Base-by-base conservation (phyloP, 2,329 filamentous ascomycete species). In the Exophiala sp. region DNA sequence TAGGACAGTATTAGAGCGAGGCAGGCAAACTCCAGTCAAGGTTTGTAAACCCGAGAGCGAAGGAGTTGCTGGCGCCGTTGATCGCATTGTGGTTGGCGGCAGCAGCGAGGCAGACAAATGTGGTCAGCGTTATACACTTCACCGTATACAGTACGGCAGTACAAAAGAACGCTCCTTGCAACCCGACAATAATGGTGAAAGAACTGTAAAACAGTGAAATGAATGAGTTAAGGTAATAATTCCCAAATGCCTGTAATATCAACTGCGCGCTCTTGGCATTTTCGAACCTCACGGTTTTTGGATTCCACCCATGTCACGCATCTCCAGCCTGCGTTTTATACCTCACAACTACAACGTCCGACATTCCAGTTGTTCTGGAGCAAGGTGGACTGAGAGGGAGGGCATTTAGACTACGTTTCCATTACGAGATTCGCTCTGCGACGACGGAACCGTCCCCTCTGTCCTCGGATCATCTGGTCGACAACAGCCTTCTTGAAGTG, bases 271-370 rank as follows among this genome's bases (percentile, higher is more conserved):
- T 39, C 49, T 52, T 52, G 49, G 49, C 49, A 47, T 39, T 43
- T 38, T 42, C 37, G 46, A 48, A 48, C 46, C 46, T 48, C 46
- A 48, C n/a, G 38, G 38, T 13, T 41, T 46, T 46, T 40, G 34
- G 35, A 27, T 38, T 32, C 24, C 24, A 29, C 19, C 35, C 21
- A 42, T 29, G 27, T 47, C 49, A 43, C 39, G 49, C 30, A 32
- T 43, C 37, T 47, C 22, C 46, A 21, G 27, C 39, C 40, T 22
- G 14, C 16, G 32, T 14, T 29, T 34, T 48, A 16, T 30, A 30
- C 37, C 45, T 48, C 21, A 18, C 21, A 11, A 21, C 22, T 18
- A 29, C 34, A 46, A 30, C 34, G 8, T 37, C n/a, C 19, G 34
- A 5, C 30, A 22, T 45, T 45, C 29, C 34, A 19, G 34, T 19